Evolutionary conservation across 495 filamentous ascomycete species (phyloP).

Genomic region (Parachaetomium inaequale): DNA sequence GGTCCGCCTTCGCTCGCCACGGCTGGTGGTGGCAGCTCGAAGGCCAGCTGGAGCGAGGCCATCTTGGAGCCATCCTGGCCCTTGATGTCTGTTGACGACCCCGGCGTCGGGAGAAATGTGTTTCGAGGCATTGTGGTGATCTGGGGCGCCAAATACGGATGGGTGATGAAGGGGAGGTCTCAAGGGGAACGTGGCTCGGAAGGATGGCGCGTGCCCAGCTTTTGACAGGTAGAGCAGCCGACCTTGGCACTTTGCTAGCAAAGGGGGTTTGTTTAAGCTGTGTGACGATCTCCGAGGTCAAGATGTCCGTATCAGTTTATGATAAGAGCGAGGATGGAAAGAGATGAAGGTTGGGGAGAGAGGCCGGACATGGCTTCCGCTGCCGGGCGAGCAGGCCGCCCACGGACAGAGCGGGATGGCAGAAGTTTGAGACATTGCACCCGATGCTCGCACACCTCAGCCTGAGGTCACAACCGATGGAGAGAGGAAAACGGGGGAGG

Average conservation of each 20-base stretch:
- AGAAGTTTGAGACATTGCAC: conserved; percentile 5
- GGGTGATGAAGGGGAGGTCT: background rate
- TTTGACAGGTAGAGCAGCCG: conserved; percentile 8
- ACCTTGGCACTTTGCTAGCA: background rate
- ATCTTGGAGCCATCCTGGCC: conserved; percentile 68
- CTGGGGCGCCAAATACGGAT: background rate
- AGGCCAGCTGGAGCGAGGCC: conserved; percentile 48
- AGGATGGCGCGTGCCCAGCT: conserved; percentile 10
- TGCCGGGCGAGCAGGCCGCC: background rate
- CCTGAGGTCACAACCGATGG: conserved; percentile 7
- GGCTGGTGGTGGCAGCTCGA: conserved; percentile 83
- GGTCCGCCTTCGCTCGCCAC: conserved; percentile 45
- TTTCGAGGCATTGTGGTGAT: conserved; percentile 60
- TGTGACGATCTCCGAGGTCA: background rate
- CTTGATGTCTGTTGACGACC: conserved; percentile 76
- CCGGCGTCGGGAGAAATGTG: conserved; percentile 74
- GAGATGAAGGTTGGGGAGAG: background rate
- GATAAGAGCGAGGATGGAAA: background rate
- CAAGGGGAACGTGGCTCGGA: background rate
- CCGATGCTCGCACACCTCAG: conserved; percentile 9
- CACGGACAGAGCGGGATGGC: background rate
- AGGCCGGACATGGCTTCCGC: background rate
- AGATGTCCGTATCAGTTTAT: background rate
- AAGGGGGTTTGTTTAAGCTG: background rate
- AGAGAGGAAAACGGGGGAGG: conserved; percentile 3